These are phyloP conservation scores for Zelopaecilomyces penicillatus DNA, from an alignment of 2,329 filamentous ascomycete genomes.

Conservation along the genomic window DNA sequence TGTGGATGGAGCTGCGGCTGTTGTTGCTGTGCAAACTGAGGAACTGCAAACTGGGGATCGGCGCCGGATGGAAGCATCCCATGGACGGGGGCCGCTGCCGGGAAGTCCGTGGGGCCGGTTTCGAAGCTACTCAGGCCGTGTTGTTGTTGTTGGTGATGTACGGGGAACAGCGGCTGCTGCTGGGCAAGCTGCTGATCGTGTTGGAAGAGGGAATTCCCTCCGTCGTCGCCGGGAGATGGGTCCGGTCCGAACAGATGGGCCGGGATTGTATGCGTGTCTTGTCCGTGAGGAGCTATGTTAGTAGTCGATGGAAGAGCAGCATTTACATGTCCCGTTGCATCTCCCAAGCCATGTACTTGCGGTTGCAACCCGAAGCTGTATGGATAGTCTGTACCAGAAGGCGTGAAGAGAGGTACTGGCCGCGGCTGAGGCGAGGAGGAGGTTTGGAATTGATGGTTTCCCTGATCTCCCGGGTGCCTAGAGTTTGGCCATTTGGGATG, in stretches of 20 bases:
- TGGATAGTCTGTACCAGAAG: background rate
- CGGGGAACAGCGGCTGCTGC: background rate
- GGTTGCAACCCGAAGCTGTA: background rate
- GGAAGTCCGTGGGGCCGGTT: background rate
- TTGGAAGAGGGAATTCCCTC: background rate
- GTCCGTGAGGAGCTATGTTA: background rate
- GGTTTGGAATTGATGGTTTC: slow-evolving; percentile 1
- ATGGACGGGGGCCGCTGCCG: too few species aligned
- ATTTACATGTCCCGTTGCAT: background rate
- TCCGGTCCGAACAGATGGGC: background rate
- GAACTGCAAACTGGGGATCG: too few species aligned
- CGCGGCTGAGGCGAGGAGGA: background rate
- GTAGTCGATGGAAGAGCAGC: background rate
- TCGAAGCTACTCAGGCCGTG: too few species aligned
- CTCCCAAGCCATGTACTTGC: background rate
- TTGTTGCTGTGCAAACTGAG: too few species aligned
- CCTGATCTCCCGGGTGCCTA: background rate
- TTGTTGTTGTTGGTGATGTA: background rate
- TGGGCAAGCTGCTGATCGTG: background rate
- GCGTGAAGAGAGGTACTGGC: background rate
- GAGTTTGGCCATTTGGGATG: background rate
- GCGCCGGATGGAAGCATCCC: too few species aligned
- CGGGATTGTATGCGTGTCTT: background rate
- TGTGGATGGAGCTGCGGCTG: too few species aligned
- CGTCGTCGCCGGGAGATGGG: background rate